Conservation (phyloP, 2,329 filamentous ascomycete genomes). For the Xylaria sp. region DNA sequence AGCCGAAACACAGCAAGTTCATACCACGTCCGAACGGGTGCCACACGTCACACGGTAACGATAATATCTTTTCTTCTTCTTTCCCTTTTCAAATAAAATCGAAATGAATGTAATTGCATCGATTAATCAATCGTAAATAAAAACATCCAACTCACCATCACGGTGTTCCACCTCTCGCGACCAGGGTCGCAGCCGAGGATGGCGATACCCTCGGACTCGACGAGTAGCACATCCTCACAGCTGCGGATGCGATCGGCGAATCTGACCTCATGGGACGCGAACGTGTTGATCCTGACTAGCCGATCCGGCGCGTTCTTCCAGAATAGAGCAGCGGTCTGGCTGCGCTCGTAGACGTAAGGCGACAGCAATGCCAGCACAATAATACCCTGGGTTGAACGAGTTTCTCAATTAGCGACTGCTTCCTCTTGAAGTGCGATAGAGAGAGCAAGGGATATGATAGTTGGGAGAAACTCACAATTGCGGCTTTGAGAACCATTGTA, state of each 20-base stretch:
- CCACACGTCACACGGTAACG: not conserved
- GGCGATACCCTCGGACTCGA: slow-evolving; percentile 52
- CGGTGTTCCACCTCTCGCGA: slow-evolving; percentile 56
- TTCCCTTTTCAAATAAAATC: not conserved
- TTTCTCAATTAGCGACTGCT: slow-evolving; percentile 15
- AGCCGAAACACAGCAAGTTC: slow-evolving; percentile 23
- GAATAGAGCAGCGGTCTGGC: slow-evolving; percentile 30
- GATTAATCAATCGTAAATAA: too few relatives aligned
- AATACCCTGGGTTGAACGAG: not conserved
- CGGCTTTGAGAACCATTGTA: slow-evolving; percentile 25
- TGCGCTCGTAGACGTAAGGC: slow-evolving; percentile 33
- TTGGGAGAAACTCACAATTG: slow-evolving; percentile 10
- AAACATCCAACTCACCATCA: slow-evolving; percentile 52
- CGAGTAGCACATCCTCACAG: slow-evolving; percentile 55
- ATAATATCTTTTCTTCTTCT: not conserved
- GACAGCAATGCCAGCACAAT: slow-evolving; percentile 30
- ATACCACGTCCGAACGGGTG: not conserved
- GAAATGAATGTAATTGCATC: not conserved
- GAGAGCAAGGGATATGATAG: not conserved
- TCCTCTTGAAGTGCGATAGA: not conserved
- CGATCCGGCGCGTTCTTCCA: slow-evolving; percentile 48
- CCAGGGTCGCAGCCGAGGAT: slow-evolving; percentile 55
- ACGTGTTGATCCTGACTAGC: slow-evolving; percentile 47
- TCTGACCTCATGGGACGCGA: slow-evolving; percentile 48
- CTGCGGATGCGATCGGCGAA: slow-evolving; percentile 54